phyloP scores from a whole-genome alignment of 129 eudicot species.

The Apium graveolens region DNA sequence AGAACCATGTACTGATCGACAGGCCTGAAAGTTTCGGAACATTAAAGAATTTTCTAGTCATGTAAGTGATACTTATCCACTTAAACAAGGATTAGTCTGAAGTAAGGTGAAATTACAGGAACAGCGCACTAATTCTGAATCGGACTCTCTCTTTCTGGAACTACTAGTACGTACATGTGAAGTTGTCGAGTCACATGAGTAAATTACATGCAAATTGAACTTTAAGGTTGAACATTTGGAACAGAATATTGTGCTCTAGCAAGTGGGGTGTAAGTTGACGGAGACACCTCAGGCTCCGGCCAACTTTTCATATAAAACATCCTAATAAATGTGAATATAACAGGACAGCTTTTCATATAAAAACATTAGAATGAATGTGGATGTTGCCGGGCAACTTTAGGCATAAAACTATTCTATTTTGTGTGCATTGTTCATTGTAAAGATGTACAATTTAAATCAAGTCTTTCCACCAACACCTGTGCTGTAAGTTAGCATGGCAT shows the following conservation, averaged over 20 bases:
- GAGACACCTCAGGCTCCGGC: not conserved
- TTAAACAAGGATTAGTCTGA: not conserved
- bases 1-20: not conserved
- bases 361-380: not conserved
- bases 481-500: not conserved
- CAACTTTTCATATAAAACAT: not conserved
- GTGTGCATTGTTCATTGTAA: too few species aligned
- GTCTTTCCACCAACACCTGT: not conserved
- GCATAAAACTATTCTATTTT: too few species aligned
- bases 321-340: not conserved
- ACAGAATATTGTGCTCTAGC: not conserved
- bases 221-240: not conserved
- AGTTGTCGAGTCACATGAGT: constrained; percentile 7
- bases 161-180: not conserved
- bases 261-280: not conserved
- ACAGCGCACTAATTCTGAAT: not conserved
- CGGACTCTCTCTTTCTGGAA: not conserved
- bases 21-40: not conserved
- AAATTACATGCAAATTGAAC: not conserved
- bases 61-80: not conserved
- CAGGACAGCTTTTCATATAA: not conserved
- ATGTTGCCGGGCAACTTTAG: not conserved
- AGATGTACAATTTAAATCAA: not conserved
- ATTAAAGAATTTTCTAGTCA: not conserved
- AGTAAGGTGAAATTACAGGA: not conserved